These are phyloP conservation scores for Ammopiptanthus mongolicus DNA, from an alignment of 306 rosid genomes.

Conservation along the genomic window DNA sequence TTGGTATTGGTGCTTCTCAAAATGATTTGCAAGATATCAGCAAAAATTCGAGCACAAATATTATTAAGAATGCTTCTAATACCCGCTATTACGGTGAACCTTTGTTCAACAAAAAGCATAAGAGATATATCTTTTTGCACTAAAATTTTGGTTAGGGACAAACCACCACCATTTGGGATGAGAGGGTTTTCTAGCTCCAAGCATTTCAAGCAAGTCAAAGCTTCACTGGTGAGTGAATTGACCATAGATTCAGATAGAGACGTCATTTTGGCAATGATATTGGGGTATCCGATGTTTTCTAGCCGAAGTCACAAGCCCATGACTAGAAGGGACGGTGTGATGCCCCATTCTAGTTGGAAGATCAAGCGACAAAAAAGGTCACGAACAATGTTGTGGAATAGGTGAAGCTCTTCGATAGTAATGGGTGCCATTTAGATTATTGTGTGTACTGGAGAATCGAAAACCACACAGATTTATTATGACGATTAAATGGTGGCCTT, in stretches of 20 bases:
- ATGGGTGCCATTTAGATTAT: not conserved
- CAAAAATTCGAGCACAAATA: slow-evolving; percentile 27
- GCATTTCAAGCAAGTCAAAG: slow-evolving; percentile 26
- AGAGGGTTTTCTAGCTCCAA: slow-evolving; percentile 1
- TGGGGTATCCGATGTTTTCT: slow-evolving; percentile 24
- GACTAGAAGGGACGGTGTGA: slow-evolving; percentile 19
- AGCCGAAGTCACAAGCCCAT: slow-evolving; percentile 46
- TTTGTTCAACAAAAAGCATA: slow-evolving; percentile 12
- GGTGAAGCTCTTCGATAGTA: slow-evolving; percentile 13
- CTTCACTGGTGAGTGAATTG: slow-evolving; percentile 30
- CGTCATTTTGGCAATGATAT: slow-evolving; percentile 13
- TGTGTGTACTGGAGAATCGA: not conserved
- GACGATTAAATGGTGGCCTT: not conserved
- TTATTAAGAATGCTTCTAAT: slow-evolving; percentile 26
- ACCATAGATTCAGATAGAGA: not conserved
- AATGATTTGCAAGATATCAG: slow-evolving; percentile 31
- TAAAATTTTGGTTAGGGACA: slow-evolving; percentile 21
- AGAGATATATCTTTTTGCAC: slow-evolving; percentile 28
- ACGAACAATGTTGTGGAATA: slow-evolving; percentile 21
- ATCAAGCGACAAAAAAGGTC: slow-evolving; percentile 27
- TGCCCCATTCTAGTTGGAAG: not conserved
- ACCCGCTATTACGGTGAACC: slow-evolving; percentile 29
- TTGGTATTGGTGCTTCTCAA: not conserved
- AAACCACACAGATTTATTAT: not conserved
- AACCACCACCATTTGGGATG: not conserved